Percentiles rank a stretch among this genome's conserved stretches.
These are phyloP conservation scores for Ceratorhiza oryzae-sativae DNA, from an alignment of 1,284 basidiomycete genomes.

Conservation along the genomic window DNA sequence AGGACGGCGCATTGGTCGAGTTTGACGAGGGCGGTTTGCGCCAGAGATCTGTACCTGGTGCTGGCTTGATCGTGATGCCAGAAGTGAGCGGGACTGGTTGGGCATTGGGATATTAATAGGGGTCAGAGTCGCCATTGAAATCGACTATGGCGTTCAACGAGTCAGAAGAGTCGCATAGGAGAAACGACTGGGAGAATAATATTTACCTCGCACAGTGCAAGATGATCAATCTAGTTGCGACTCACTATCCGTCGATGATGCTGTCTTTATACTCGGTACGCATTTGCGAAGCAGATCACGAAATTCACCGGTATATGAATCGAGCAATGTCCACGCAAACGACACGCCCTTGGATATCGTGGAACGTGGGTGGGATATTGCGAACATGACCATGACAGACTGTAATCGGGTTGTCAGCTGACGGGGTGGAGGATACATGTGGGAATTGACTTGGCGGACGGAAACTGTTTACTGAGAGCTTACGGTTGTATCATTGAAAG, in stretches of 20 bases:
- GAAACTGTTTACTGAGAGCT: no score
- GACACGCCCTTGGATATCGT: slow-evolving; percentile 1
- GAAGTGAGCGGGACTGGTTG: neutral
- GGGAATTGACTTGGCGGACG: no score
- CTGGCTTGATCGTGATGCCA: slow-evolving; percentile 15
- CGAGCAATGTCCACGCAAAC: neutral
- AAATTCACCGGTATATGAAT: slow-evolving; percentile 1
- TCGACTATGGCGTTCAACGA: neutral
- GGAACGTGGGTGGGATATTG: neutral
- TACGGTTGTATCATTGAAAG: no score
- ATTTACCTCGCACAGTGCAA: neutral
- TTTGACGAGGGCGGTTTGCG: slow-evolving; percentile 46
- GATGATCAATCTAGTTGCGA: no score
- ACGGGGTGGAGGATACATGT: neutral
- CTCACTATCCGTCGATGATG: no score
- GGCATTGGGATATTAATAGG: neutral
- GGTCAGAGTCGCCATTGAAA: neutral
- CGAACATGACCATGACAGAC: neutral
- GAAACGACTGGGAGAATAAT: neutral
- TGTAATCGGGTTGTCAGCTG: neutral
- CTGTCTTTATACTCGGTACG: neutral
- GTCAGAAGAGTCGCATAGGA: neutral
- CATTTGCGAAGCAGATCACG: neutral
- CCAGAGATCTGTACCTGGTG: slow-evolving; percentile 46
- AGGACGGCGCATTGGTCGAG: slow-evolving; percentile 44